Conservation (phyloP, 805 yeast genomes). For the Candida maesae region DNA sequence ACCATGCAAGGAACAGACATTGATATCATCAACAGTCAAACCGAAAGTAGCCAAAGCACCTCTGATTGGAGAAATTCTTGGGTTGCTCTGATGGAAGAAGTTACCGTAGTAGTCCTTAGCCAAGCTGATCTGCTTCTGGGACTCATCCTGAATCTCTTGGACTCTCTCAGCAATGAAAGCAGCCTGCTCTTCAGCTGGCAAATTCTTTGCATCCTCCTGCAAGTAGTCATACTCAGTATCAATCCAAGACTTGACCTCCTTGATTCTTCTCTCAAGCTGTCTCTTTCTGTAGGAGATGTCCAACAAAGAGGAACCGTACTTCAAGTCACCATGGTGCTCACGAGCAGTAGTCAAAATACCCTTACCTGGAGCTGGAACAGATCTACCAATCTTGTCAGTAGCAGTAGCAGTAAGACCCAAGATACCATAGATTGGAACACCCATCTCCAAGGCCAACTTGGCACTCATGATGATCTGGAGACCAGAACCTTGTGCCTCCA, state of each 20-base stretch:
- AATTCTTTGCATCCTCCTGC: slow-evolving; percentile 62
- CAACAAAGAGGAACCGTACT: slow-evolving; percentile 75
- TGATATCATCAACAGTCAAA: slow-evolving; percentile 90
- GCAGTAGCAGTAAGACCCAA: slow-evolving; percentile 95
- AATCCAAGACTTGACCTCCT: slow-evolving; percentile 79
- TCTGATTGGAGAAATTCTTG: slow-evolving; percentile 94
- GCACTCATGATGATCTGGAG: slow-evolving; percentile 95
- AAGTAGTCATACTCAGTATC: slow-evolving; percentile 72
- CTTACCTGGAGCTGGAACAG: slow-evolving; percentile 99
- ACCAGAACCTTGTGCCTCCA: slow-evolving; percentile 99
- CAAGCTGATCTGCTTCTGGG: slow-evolving; percentile 75
- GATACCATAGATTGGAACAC: slow-evolving; percentile 97
- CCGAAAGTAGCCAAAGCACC: slow-evolving; percentile 95
- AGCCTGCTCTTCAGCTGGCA: slow-evolving; percentile 47
- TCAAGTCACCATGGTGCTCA: slow-evolving; percentile 79
- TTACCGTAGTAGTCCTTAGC: slow-evolving; percentile 96
- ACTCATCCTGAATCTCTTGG: slow-evolving; percentile 83
- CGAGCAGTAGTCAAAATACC: slow-evolving; percentile 98
- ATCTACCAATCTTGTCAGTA: slow-evolving; percentile 96
- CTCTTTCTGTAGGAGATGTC: slow-evolving; percentile 91
- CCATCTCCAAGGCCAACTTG: slow-evolving; percentile 91
- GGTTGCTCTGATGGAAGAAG: slow-evolving; percentile 85
- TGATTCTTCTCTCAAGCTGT: slow-evolving; percentile 76
- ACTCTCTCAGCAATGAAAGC: slow-evolving; percentile 75
- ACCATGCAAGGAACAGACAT: slow-evolving; percentile 98